Evolutionary conservation across 164 flowering plant genomes (phyloP).

Genomic region (Warburgia ugandensis): DNA sequence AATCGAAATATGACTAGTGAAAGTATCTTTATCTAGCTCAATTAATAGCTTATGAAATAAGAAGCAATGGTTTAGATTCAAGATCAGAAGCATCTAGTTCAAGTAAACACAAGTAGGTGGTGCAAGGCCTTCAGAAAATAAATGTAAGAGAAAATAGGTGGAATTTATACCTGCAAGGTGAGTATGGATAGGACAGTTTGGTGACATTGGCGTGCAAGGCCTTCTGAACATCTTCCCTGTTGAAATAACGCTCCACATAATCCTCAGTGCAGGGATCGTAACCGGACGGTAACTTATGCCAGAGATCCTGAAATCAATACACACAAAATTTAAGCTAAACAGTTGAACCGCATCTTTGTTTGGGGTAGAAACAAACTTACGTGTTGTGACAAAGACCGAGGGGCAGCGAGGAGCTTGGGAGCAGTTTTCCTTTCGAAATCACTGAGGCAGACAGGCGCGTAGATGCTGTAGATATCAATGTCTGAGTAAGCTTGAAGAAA

Average conservation of each 20-base stretch:
- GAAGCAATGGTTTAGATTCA: too few relatives aligned
- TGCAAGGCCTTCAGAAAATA: too few relatives aligned
- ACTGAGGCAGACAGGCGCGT: conserved; percentile 45
- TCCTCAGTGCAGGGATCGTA: conserved; percentile 47
- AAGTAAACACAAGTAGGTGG: too few relatives aligned
- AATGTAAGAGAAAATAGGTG: too few relatives aligned
- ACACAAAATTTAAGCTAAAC: not conserved
- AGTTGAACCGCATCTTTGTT: conserved; percentile 8
- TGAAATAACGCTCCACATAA: conserved; percentile 31
- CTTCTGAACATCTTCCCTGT: conserved; percentile 45
- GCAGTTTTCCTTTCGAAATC: conserved; percentile 11
- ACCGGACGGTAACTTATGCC: conserved; percentile 40
- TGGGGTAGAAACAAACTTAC: conserved; percentile 29
- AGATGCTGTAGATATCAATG: conserved; percentile 79
- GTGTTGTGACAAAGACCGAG: conserved; percentile 30
- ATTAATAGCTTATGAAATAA: too few relatives aligned
- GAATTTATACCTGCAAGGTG: conserved; percentile 42
- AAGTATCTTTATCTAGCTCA: too few relatives aligned
- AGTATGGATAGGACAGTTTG: conserved; percentile 35
- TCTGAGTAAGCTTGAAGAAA: conserved; percentile 43
- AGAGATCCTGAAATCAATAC: conserved; percentile 25
- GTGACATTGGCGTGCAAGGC: conserved; percentile 60
- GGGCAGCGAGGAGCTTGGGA: conserved; percentile 28
- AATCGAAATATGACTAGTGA: too few relatives aligned
- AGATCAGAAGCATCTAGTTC: too few relatives aligned